Evolutionary conservation across 2,329 filamentous ascomycete species (phyloP).

Genomic region (Lachnellula suecica): DNA sequence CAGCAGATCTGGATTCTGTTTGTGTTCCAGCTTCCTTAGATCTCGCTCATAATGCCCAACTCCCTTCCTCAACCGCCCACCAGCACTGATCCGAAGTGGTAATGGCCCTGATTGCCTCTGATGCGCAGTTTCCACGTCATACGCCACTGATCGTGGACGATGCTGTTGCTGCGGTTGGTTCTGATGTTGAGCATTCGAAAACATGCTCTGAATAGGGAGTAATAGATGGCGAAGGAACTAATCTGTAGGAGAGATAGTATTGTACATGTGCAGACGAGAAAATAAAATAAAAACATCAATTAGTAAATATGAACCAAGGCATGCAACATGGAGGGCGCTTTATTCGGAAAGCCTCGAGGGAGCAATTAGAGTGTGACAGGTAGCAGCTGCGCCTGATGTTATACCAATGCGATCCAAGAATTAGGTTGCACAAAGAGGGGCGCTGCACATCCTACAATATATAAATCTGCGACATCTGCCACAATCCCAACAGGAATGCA

Average conservation of each 20-base stretch:
- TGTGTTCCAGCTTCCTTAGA: slow-evolving; percentile 8
- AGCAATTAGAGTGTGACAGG: neutral
- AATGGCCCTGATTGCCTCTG: neutral
- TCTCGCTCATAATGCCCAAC: slow-evolving; percentile 5
- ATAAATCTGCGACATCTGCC: neutral
- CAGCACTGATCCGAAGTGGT: neutral
- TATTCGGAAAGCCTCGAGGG: too few species aligned
- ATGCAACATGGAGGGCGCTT: too few species aligned
- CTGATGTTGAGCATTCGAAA: slow-evolving; percentile 6
- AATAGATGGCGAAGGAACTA: neutral
- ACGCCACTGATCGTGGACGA: neutral
- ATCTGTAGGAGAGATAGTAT: neutral
- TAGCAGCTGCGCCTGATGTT: neutral
- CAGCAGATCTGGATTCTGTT: neutral
- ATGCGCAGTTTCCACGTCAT: slow-evolving; percentile 8
- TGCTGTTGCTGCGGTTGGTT: slow-evolving; percentile 4
- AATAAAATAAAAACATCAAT: neutral
- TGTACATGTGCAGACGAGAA: neutral
- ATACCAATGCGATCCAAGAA: neutral
- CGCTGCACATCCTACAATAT: neutral
- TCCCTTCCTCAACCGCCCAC: slow-evolving; percentile 5
- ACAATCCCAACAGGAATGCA: neutral
- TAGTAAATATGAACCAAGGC: too few species aligned
- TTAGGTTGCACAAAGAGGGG: neutral
- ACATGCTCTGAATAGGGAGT: slow-evolving; percentile 4